Evolutionary conservation across 2,329 filamentous ascomycete species (phyloP), one percentile per base, ranked within the genome.

Genomic region (Diaporthe caulivora): DNA sequence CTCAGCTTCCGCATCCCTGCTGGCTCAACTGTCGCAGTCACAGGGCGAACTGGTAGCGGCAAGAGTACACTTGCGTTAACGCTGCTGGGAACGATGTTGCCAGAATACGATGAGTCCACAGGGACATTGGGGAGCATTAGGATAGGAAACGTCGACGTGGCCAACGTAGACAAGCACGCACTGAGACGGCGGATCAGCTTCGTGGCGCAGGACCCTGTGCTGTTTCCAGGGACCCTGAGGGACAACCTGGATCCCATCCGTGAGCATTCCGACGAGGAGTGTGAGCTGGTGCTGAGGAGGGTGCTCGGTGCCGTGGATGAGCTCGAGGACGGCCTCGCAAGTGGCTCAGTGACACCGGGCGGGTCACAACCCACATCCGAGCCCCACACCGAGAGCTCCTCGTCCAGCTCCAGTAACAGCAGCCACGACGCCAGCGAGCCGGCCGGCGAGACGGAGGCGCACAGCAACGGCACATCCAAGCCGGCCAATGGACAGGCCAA

Each of bases 21-120:
- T 3, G 88, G 89, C 1, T 85, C 88, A 11, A 91, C 88, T 0
- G 90, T 90, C 51, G 89, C 89, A 0, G 90, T 98, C 8, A 92
- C 96, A 1, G 95, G 95, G 1, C 91, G 95, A 47, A 98, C 95
- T 0, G 92, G 94, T 0, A 97, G 94, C 0, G 95, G 95, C 21
- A 98, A 98, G 83, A 95, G 93, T 37, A 98, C 95, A 0, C 84
- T 92, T 2, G 90, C 90, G 2, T 86, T 92, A 40, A 88, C 88
- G 2, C 84, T 92, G 1, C 84, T 91, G 0, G 88, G 87, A 3
- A 90, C 89, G 0, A 84, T 91, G 54, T 84, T 86, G 1, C 88
- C 90, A 13, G 81, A 83, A 70, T 49, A 73, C 5, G 77, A 80
- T 47, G 75, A 77, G 47, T 60, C 79, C 0, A 80, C 80, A 2